These are phyloP conservation scores for Sambucus nigra DNA, from an alignment of 129 eudicot species.

Conservation along the genomic window DNA sequence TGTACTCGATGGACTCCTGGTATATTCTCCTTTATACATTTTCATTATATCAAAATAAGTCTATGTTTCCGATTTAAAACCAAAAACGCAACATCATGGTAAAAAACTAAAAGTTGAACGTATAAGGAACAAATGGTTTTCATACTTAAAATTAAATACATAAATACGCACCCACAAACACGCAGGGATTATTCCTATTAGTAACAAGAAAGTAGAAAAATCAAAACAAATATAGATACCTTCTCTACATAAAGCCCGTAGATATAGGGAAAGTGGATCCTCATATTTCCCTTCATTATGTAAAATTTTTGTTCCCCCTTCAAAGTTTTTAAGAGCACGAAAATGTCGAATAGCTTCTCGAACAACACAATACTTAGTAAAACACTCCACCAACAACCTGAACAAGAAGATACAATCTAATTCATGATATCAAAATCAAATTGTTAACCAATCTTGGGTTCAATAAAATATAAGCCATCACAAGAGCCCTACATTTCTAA, in stretches of 20 bases:
- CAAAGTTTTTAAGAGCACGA: slow-evolving; percentile 60
- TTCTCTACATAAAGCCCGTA: slow-evolving; percentile 87
- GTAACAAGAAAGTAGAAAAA: neutral
- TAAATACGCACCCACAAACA: neutral
- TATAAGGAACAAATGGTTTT: too few relatives aligned
- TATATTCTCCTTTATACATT: too few relatives aligned
- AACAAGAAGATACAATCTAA: slow-evolving; percentile 11
- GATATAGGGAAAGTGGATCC: slow-evolving; percentile 93
- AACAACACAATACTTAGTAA: slow-evolving; percentile 77
- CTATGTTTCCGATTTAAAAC: too few relatives aligned
- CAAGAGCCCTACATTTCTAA: neutral
- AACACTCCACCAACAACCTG: slow-evolving; percentile 95
- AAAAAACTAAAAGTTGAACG: neutral
- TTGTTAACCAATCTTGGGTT: neutral
- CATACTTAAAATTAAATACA: too few relatives aligned
- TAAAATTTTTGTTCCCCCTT: slow-evolving; percentile 64
- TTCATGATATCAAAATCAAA: slow-evolving; percentile 6
- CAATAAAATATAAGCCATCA: neutral
- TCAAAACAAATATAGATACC: slow-evolving; percentile 39
- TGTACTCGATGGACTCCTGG: too few relatives aligned
- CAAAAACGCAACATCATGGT: too few relatives aligned
- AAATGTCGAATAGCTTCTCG: slow-evolving; percentile 96
- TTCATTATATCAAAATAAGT: too few relatives aligned
- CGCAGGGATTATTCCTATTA: neutral
- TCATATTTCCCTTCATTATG: slow-evolving; percentile 75